Evolutionary conservation across 2,329 filamentous ascomycete genomes (phyloP), one percentile per base, ranked within the genome.

Genomic region (Aspergillus jensenii): DNA sequence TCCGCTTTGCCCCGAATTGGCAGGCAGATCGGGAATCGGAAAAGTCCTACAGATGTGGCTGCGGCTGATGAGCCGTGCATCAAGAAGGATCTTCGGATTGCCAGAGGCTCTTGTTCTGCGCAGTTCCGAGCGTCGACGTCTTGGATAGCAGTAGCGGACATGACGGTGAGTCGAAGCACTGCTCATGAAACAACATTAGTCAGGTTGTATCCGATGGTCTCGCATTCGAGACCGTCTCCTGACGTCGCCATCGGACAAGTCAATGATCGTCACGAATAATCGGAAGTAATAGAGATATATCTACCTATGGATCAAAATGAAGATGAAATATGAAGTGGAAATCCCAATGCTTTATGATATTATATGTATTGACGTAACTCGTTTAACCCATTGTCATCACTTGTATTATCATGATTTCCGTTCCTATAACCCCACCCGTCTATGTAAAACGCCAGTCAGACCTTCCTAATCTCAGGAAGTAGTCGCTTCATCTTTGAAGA

Each of bases 401-500:
- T 44, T 59, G 47, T 47, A 51, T 55, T 53, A 52, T 40, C 52
- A 48, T 60, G 49, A 60, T 37, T 49, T 55, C 35, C 45, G 23
- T 43, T 31, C 37, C 49, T 46, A 25, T 41, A 51, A 45, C 41
- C 59, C 51, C 23, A 47, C 44, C 39, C 60, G 52, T 67, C 62
- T 63, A 63, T 63, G 44, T 56, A 44, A 46, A 64, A 66, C 63
- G 60, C 62, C 64, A 40, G 47, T 52, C 27, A 33, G 31, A 45
- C 17, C 31, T 33, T 21, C 41, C 9, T 27, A 23, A 11, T 25
- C 31, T 44, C 41, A 43, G 15, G 27, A 31, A 53, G 41, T 31
- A 53, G 14, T 25, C 41, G 40, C 17, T 11, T 25, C 35, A 6
- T 23, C 25, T 40, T 23, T 31, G n/a, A 49, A 44, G 37, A 55